These are phyloP conservation scores for Ogataea minuta DNA, from an alignment of 805 yeast species.

Conservation along the genomic window DNA sequence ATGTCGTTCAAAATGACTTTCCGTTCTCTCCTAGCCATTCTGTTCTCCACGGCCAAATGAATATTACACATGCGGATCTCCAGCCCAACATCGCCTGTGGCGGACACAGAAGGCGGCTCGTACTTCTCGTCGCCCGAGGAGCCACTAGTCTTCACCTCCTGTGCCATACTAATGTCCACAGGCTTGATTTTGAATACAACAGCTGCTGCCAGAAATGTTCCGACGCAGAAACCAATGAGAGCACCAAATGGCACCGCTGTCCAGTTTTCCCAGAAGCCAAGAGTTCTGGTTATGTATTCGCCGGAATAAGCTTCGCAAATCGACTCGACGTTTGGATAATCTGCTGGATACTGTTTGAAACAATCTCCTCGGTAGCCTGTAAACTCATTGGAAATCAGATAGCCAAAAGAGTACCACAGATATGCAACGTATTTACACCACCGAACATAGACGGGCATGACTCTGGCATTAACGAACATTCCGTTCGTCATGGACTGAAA, in stretches of 20 bases:
- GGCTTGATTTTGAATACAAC: slow-evolving; percentile 46
- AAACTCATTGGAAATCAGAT: slow-evolving; percentile 61
- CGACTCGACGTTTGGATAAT: slow-evolving; percentile 29
- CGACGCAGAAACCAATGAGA: slow-evolving; percentile 55
- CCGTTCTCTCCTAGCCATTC: slow-evolving; percentile 17
- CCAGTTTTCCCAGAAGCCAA: slow-evolving; percentile 70
- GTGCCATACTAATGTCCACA: slow-evolving; percentile 52
- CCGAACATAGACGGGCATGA: slow-evolving; percentile 80
- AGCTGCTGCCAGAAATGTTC: slow-evolving; percentile 49
- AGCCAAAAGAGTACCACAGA: slow-evolving; percentile 79
- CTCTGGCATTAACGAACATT: slow-evolving; percentile 67
- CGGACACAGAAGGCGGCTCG: background rate
- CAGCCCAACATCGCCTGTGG: slow-evolving; percentile 10
- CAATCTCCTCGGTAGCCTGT: slow-evolving; percentile 61
- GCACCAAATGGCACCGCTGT: slow-evolving; percentile 60
- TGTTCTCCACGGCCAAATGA: slow-evolving; percentile 24
- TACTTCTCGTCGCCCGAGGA: background rate
- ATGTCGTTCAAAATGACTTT: slow-evolving; percentile 45
- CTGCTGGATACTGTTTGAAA: slow-evolving; percentile 33
- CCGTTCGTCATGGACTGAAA: slow-evolving; percentile 80
- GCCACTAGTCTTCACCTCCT: slow-evolving; percentile 23
- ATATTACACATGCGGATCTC: slow-evolving; percentile 23
- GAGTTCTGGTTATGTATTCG: slow-evolving; percentile 44
- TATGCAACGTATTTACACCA: slow-evolving; percentile 80
- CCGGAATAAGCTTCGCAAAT: slow-evolving; percentile 55